Percentiles rank a stretch among this genome's conserved stretches.
Conservation (phyloP, 306 rosid genomes). For the Macrotyloma uniflorum region DNA sequence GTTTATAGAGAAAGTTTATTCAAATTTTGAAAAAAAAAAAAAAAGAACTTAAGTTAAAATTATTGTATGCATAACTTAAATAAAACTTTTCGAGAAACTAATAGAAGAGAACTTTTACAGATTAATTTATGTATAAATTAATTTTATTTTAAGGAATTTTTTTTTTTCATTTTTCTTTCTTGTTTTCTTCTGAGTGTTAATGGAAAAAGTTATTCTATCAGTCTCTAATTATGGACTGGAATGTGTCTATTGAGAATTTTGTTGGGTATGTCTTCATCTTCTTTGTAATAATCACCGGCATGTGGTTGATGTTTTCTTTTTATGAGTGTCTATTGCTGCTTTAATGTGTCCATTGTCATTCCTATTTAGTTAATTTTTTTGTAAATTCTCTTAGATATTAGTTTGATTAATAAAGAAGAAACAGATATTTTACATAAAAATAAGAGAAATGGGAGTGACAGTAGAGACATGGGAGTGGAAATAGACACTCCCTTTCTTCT, state of each 20-base stretch:
- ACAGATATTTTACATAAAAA: background rate
- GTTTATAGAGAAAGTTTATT: no score
- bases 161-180: no score
- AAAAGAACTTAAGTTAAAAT: no score
- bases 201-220: no score
- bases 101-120: no score
- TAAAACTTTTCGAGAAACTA: no score
- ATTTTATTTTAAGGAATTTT: no score
- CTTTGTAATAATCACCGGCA: background rate
- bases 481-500: background rate
- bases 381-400: background rate
- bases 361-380: background rate
- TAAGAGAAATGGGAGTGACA: background rate
- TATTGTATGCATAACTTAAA: no score
- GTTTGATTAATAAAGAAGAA: background rate
- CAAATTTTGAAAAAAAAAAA: no score
- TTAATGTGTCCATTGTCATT: background rate
- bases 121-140: no score
- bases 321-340: background rate
- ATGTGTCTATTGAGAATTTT: slow-evolving; percentile 2
- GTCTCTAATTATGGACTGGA: background rate
- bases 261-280: background rate
- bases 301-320: background rate
- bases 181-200: no score
- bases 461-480: background rate